Evolutionary conservation across 805 yeast species (phyloP).

Genomic region (Starmerella floris): DNA sequence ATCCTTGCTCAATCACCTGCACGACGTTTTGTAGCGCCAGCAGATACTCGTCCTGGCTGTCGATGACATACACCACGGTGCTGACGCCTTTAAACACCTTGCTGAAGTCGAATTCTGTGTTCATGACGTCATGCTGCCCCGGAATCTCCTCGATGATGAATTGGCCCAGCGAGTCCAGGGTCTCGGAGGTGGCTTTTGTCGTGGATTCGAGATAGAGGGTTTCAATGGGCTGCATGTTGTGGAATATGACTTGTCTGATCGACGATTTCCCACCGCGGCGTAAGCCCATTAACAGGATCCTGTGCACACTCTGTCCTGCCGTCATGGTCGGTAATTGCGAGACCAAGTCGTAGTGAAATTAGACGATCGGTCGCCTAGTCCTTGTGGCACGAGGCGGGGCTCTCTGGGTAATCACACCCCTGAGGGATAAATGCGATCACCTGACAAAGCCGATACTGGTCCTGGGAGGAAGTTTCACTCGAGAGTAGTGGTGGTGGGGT

Average conservation of each 20-base stretch:
- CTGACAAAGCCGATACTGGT: no score
- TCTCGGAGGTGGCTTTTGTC: conserved; percentile 74
- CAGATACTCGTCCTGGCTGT: conserved; percentile 87
- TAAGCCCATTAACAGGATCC: conserved; percentile 67
- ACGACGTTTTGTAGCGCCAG: conserved; percentile 82
- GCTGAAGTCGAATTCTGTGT: conserved; percentile 62
- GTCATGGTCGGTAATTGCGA: neutral
- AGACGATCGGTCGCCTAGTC: no score
- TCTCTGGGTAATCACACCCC: no score
- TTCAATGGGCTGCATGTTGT: conserved; percentile 90
- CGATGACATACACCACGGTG: conserved; percentile 86
- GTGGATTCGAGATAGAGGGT: conserved; percentile 84
- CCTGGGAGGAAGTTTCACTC: no score
- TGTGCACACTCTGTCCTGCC: conserved; percentile 2
- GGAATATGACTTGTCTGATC: conserved; percentile 89
- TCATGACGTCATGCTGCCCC: conserved; percentile 81
- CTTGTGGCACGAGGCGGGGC: no score
- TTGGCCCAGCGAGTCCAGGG: conserved; percentile 70
- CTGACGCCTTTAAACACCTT: conserved; percentile 69
- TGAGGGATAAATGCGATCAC: no score
- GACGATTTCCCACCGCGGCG: conserved; percentile 77
- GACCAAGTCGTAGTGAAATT: no score
- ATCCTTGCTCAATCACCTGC: conserved; percentile 76
- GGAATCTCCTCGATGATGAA: conserved; percentile 87
- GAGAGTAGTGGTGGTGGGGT: no score